A percentile compares a stretch with the other conserved stretches of the same genome.
Conservation (phyloP, 768 basidiomycete genomes). For the Suillus americanus region DNA sequence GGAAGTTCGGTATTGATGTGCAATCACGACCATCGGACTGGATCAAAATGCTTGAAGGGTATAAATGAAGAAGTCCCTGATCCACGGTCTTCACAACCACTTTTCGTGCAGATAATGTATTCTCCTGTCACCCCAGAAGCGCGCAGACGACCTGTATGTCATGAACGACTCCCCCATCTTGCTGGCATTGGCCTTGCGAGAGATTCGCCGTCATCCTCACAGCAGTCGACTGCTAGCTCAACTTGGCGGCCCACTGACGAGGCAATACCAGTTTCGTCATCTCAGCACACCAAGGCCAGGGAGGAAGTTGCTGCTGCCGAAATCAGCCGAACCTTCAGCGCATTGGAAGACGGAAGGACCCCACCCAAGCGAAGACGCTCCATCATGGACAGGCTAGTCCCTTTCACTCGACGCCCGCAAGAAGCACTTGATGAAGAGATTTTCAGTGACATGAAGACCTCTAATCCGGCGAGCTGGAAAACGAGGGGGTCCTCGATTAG, state of each 20-base stretch:
- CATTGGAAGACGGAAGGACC: conserved; percentile 13
- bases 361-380: conserved; percentile 9
- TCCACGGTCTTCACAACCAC: background rate
- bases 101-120: background rate
- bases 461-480: conserved; percentile 14
- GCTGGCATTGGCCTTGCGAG: background rate
- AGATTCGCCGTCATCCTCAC: background rate
- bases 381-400: conserved; percentile 17
- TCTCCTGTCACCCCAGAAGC: background rate
- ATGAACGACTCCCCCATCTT: conserved; percentile 3
- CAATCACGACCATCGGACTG: background rate
- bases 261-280: background rate
- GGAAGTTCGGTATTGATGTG: background rate
- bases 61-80: background rate
- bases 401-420: conserved; percentile 10
- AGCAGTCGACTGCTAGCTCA: conserved; percentile 2
- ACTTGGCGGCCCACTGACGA: background rate
- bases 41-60: background rate
- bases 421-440: conserved; percentile 23
- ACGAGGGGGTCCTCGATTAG: background rate
- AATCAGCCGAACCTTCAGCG: conserved; percentile 5
- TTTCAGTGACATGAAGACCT: conserved; percentile 24
- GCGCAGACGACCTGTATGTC: background rate
- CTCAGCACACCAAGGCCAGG: background rate
- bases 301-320: conserved; percentile 2